Evolutionary conservation across 495 filamentous ascomycete genomes (phyloP).

Genomic region (Penicillium robsamsonii): DNA sequence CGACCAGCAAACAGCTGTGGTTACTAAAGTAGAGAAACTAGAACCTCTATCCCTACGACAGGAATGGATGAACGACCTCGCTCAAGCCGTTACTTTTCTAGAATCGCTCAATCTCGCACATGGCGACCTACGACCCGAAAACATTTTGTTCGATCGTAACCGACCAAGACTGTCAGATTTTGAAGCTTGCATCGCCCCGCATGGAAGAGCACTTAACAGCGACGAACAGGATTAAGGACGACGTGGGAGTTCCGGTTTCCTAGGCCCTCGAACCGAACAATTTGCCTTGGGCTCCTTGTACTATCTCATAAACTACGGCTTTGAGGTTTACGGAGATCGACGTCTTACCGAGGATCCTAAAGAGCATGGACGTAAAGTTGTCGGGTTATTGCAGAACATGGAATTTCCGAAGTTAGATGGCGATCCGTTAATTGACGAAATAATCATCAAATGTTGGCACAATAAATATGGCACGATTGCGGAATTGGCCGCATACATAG

Average conservation of each 20-base stretch:
- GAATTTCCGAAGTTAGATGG: slow-evolving; percentile 33
- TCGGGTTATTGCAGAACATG: slow-evolving; percentile 33
- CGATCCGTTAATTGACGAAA: slow-evolving; percentile 32
- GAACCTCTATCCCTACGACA: slow-evolving; percentile 33
- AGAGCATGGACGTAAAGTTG: slow-evolving; percentile 32
- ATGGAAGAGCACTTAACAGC: slow-evolving; percentile 28
- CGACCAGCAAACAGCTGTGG: slow-evolving; percentile 20
- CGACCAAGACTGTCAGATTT: slow-evolving; percentile 24
- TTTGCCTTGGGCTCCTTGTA: slow-evolving; percentile 41
- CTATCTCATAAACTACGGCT: slow-evolving; percentile 40
- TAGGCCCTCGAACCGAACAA: slow-evolving; percentile 37
- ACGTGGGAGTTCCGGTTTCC: slow-evolving; percentile 27
- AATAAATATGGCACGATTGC: slow-evolving; percentile 29
- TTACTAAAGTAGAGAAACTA: slow-evolving; percentile 31
- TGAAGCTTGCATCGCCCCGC: slow-evolving; percentile 31
- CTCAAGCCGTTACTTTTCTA: slow-evolving; percentile 37
- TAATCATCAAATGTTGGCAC: slow-evolving; percentile 40
- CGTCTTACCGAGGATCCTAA: slow-evolving; percentile 30
- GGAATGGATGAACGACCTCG: slow-evolving; percentile 39
- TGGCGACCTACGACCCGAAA: slow-evolving; percentile 32
- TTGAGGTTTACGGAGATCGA: slow-evolving; percentile 37
- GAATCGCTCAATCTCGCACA: slow-evolving; percentile 41
- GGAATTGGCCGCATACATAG: slow-evolving; percentile 29
- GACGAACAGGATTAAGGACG: slow-evolving; percentile 25
- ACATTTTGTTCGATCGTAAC: slow-evolving; percentile 29